Evolutionary conservation across 345 rosid species (phyloP).

Genomic region (Erysimum cheiranthoides): DNA sequence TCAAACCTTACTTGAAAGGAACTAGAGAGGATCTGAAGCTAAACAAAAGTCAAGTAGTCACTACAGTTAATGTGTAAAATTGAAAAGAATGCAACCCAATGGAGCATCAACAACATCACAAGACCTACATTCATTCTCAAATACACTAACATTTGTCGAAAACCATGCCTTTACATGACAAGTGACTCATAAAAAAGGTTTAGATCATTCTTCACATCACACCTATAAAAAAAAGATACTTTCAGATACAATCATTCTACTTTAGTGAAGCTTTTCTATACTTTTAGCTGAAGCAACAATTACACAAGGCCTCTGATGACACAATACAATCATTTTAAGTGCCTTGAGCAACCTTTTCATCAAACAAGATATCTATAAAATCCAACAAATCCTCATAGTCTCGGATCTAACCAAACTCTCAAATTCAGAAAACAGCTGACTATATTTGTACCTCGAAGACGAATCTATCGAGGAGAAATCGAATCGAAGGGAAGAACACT

Average conservation of each 20-base stretch:
- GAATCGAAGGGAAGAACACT: slow-evolving; percentile 71
- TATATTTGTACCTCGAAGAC: slow-evolving; percentile 70
- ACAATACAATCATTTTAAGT: slow-evolving; percentile 30
- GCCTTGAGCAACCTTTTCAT: slow-evolving; percentile 2
- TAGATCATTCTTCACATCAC: slow-evolving; percentile 25
- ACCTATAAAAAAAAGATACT: slow-evolving; percentile 14
- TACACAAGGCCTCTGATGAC: neutral
- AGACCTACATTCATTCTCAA: too few relatives aligned
- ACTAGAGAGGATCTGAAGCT: neutral
- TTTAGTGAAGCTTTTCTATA: neutral
- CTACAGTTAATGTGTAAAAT: neutral
- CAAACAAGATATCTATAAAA: neutral
- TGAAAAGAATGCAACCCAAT: slow-evolving; percentile 10
- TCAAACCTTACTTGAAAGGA: neutral
- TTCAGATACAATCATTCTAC: slow-evolving; percentile 28
- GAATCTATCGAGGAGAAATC: slow-evolving; percentile 88
- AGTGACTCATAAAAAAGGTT: neutral
- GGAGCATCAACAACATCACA: slow-evolving; percentile 7
- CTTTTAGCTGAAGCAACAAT: slow-evolving; percentile 33
- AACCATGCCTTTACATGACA: neutral
- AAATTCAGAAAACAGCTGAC: neutral
- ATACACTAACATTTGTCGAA: neutral
- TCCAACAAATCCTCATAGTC: neutral
- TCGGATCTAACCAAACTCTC: neutral
- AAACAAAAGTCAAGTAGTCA: slow-evolving; percentile 5